Conservation (phyloP, 371 early-diverging fungal genomes). For the Mucor piriformis region DNA sequence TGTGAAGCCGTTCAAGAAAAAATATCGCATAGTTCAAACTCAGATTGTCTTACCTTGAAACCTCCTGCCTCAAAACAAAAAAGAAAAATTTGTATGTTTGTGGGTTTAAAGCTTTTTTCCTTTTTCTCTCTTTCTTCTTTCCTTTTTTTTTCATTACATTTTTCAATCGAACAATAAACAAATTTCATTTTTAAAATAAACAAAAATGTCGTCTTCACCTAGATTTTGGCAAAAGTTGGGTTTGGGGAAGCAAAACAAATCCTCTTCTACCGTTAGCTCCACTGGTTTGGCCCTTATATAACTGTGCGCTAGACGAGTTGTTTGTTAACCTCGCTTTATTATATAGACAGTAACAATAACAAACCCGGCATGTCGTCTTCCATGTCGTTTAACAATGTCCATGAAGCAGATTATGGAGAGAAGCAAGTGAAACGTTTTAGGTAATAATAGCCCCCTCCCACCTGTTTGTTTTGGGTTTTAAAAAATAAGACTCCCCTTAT, state of each 20-base stretch:
- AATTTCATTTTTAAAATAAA: not conserved
- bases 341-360: conserved; percentile 1
- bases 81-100: not conserved
- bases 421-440: conserved; percentile 30
- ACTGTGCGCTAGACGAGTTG: no score
- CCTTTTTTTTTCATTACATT: not conserved
- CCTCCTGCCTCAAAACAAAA: conserved; percentile 3
- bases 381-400: conserved; percentile 5
- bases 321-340: not conserved
- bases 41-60: no score
- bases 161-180: not conserved
- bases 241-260: conserved; percentile 35
- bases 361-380: conserved; percentile 3
- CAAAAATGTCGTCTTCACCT: conserved; percentile 24
- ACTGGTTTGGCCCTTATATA: no score
- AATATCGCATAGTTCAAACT: no score
- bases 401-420: conserved; percentile 2
- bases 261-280: conserved; percentile 6
- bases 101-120: not conserved
- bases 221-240: conserved; percentile 49
- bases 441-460: conserved; percentile 15
- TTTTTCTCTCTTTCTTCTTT: not conserved
- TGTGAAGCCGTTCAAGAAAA: no score
- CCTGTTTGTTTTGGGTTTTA: not conserved
- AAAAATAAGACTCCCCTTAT: not conserved